phyloP scores from a whole-genome alignment of 2,329 filamentous ascomycete species.

The Fusarium setosum region DNA sequence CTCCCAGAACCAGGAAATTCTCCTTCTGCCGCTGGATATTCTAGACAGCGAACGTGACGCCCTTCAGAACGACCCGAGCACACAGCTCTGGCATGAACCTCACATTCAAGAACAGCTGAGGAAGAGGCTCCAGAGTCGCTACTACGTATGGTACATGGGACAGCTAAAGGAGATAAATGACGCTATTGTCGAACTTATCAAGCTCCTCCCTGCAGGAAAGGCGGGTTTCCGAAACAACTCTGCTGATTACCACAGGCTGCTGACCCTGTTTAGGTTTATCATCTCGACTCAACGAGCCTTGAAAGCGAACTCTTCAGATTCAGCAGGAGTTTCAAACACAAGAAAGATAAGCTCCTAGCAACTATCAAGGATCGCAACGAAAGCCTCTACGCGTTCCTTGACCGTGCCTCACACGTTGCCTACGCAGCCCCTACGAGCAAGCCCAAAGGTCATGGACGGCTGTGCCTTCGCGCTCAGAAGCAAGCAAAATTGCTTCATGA shows the following conservation, averaged over 20 bases:
- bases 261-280: background rate
- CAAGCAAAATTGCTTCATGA: background rate
- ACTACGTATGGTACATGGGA: conserved; percentile 3
- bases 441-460: background rate
- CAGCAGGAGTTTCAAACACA: background rate
- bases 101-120: background rate
- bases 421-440: too few species aligned
- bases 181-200: background rate
- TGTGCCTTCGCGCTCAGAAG: background rate
- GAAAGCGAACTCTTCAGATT: background rate
- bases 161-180: background rate
- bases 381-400: background rate
- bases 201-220: background rate
- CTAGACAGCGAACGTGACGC: background rate
- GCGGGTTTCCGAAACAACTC: too few species aligned
- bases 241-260: too few species aligned
- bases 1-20: conserved; percentile 2
- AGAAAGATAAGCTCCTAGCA: background rate
- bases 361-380: background rate
- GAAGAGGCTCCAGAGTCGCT: background rate
- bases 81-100: background rate
- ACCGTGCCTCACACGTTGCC: background rate
- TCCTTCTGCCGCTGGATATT: background rate
- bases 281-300: background rate
- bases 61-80: background rate